Percentiles rank a stretch among this genome's conserved stretches.
Conservation (phyloP, 352 stramenopile species). For the Globisporangium abappressorium region DNA sequence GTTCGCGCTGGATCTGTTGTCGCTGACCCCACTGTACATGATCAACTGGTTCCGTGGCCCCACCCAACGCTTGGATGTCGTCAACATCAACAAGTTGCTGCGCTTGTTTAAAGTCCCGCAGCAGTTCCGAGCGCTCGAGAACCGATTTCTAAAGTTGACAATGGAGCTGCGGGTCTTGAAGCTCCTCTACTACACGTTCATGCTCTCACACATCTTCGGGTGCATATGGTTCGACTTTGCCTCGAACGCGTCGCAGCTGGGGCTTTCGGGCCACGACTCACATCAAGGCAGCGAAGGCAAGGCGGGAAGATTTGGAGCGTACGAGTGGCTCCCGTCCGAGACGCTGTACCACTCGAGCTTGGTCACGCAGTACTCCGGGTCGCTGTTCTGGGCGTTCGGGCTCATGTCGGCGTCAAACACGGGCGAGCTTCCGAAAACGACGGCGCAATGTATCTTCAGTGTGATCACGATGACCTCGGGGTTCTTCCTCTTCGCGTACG, state of each 20-base stretch:
- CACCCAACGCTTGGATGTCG: constrained; percentile 22
- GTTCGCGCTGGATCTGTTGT: constrained; percentile 36
- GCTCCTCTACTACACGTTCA: constrained; percentile 45
- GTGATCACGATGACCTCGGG: constrained; percentile 32
- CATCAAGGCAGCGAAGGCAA: neutral
- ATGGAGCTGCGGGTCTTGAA: constrained; percentile 41
- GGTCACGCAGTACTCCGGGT: constrained; percentile 28
- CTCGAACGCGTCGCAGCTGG: constrained; percentile 26
- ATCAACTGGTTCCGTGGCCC: constrained; percentile 29
- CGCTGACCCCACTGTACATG: constrained; percentile 32
- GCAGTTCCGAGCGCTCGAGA: constrained; percentile 33
- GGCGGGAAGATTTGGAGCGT: constrained; percentile 22
- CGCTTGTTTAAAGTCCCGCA: constrained; percentile 36
- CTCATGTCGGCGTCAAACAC: constrained; percentile 37
- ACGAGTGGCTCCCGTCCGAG: constrained; percentile 28
- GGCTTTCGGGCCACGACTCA: neutral
- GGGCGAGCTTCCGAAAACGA: constrained; percentile 27
- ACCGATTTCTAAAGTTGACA: constrained; percentile 36
- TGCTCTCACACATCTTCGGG: constrained; percentile 45
- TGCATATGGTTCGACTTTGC: constrained; percentile 53
- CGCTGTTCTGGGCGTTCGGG: constrained; percentile 39
- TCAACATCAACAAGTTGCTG: constrained; percentile 53
- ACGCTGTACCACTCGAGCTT: constrained; percentile 21
- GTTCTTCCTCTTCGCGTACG: constrained; percentile 45
- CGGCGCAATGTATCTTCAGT: constrained; percentile 30